Evolutionary conservation across 805 yeast species (phyloP), one percentile per base, ranked within the genome.

Genomic region (Candida maris): DNA sequence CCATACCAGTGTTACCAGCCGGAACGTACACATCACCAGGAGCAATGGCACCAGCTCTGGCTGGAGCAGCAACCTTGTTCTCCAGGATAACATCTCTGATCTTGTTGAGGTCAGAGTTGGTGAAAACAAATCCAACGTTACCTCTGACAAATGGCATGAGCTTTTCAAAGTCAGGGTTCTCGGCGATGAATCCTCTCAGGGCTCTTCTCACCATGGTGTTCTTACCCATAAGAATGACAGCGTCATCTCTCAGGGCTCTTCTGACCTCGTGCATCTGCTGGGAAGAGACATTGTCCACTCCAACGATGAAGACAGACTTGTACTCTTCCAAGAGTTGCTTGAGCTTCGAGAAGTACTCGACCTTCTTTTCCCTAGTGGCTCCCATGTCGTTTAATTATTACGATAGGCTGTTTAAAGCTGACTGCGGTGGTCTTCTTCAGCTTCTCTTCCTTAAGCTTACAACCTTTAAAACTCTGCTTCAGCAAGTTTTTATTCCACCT

Each of bases 171-270:
- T 93, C 97, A 69, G 97, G 97, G 73, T 86, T 78, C 68, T 91
- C 97, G 62, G 81, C 37, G 57, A 89, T 66, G 82, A 87, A 86
- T 62, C 88, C 93, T 77, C 98, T 88, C 79, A 93, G 76, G 67
- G 98, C 99, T 77, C 97, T 88, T 79, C 99, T 87, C 57, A 93
- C 96, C 97, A 93, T 91, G 81, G 99, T 93, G 96, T 93, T 93
- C 85, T 93, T 93, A 79, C 99, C 99, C 98, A 93, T 93, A 65
- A 93, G 77, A 57, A 93, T 89, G 57, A 85, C 93, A 64, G 93
- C 98, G 46, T 80, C 84, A 57, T 87, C 85, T 78, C 99, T 88
- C 65, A 93, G 82, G 54, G 87, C 73, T 80, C 85, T 88, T 85
- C 99, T 88, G 78, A 88, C 80, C 81, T 93, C 95, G 78, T 93